Conservation (phyloP, 768 basidiomycete species). For the Boletus sensibilis region DNA sequence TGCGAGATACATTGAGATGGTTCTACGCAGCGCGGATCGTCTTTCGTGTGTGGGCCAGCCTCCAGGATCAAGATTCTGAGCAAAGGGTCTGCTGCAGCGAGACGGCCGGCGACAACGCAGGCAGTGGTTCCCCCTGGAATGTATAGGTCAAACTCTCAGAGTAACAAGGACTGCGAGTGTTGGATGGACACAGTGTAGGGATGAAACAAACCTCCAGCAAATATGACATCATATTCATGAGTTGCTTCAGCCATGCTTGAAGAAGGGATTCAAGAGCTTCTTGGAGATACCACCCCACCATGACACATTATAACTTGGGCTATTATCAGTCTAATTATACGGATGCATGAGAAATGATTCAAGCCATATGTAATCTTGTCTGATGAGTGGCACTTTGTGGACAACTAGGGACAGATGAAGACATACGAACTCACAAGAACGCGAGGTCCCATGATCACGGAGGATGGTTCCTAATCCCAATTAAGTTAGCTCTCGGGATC, state of each 20-base stretch:
- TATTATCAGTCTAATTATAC: constrained; percentile 7
- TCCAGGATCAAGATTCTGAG: constrained; percentile 32
- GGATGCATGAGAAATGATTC: not conserved
- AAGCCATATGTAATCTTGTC: not conserved
- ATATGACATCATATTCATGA: constrained; percentile 46
- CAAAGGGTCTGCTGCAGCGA: constrained; percentile 24
- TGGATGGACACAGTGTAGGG: not conserved
- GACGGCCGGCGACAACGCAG: constrained; percentile 33
- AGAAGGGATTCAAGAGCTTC: not conserved
- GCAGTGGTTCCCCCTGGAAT: constrained; percentile 35
- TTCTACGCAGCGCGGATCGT: constrained; percentile 21
- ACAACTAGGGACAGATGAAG: not conserved
- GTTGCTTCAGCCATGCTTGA: constrained; percentile 8
- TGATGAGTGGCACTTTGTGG: not conserved
- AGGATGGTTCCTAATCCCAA: too few relatives aligned
- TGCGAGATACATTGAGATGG: constrained; percentile 24
- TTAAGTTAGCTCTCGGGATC: not conserved
- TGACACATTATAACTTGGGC: not conserved
- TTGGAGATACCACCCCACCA: not conserved
- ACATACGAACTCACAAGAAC: too few relatives aligned
- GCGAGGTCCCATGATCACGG: too few relatives aligned
- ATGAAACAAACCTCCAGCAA: constrained; percentile 49
- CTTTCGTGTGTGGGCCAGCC: constrained; percentile 25
- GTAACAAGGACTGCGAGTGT: not conserved
- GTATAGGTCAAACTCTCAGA: not conserved